Base-by-base conservation (phyloP, 441 rosid genomes). In the Francoa sonchifolia region DNA sequence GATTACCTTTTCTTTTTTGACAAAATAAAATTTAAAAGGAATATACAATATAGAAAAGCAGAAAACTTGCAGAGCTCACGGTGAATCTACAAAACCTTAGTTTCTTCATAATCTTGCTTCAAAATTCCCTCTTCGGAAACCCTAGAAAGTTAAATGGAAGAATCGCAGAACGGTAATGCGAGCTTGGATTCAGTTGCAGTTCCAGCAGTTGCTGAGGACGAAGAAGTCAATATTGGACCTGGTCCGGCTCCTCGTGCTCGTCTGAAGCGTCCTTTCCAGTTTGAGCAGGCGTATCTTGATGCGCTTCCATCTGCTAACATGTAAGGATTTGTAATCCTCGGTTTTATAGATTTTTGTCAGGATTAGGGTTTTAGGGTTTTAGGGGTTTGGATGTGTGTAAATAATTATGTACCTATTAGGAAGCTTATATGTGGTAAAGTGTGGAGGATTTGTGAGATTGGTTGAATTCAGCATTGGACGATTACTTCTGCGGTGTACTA, bases 221-320 rank as follows among this genome's bases (percentile, higher is more conserved):
- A 63, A 12, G 86, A 72, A 42, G 21, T 58, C 10, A 19, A 62
- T 8, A 46, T 89, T 17, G 97, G 92, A 20, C 97, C 94, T 1
- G 83, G 76, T 6, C 88, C 79, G n/a, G 83, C 92, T 25, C 76
- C 72, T 5, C 72, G 68, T 3, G 62, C 64, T 19, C 78, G 86
- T 28, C 65, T 66, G 41, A 85, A 89, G 60, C 96, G 87, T 47
- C 96, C 86, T 8, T 94, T 89, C 33, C 92, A 77, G 67, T 85
- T 89, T 59, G 96, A 89, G 63, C 74, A 77, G 52, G 92, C 98
- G 14, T 85, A 75, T 57, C 86, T 89, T 1, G 79, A 85, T 48
- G 52, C 98, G 1, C 92, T 89, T 44, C 96, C 96, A 41, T 85
- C 82, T 14, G 98, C 94, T 41, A 82, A 75, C 69, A 82, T 72